phyloP scores from a whole-genome alignment of 179 eudicot species.

The Nepenthes alata region DNA sequence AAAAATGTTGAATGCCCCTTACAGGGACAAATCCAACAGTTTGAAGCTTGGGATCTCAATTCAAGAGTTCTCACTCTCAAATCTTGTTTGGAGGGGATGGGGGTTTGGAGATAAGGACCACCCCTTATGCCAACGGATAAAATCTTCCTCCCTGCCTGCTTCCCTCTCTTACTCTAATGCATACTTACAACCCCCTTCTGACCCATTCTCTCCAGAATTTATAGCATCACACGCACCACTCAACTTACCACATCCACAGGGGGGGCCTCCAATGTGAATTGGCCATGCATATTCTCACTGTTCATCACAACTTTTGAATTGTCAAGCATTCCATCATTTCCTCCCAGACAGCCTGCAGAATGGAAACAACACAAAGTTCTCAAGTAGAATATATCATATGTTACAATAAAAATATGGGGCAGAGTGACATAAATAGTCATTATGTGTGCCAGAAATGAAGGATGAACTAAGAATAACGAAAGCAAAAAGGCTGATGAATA shows the following conservation, averaged over 20 bases:
- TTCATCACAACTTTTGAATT: conserved; percentile 13
- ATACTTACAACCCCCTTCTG: too few relatives aligned
- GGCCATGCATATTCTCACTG: conserved; percentile 10
- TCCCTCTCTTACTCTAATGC: neutral
- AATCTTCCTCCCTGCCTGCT: neutral
- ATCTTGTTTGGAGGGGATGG: neutral
- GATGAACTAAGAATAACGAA: too few relatives aligned
- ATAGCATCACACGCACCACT: neutral
- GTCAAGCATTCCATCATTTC: conserved; percentile 25
- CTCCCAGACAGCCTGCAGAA: conserved; percentile 30
- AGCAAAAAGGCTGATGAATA: too few relatives aligned
- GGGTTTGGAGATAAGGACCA: neutral
- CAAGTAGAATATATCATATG: conserved; percentile 1
- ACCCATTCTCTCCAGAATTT: neutral
- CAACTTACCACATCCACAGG: conserved; percentile 27
- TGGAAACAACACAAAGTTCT: neutral
- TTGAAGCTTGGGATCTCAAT: too few relatives aligned
- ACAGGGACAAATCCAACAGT: too few relatives aligned
- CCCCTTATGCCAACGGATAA: neutral
- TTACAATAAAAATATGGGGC: neutral
- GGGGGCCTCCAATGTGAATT: conserved; percentile 14
- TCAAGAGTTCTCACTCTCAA: too few relatives aligned
- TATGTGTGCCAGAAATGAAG: too few relatives aligned
- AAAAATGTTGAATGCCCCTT: too few relatives aligned
- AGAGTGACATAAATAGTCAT: neutral